Percentiles rank a stretch among this genome's conserved stretches.
Evolutionary conservation across 768 basidiomycete genomes (phyloP).

Genomic region (Tricholoma matsutake): DNA sequence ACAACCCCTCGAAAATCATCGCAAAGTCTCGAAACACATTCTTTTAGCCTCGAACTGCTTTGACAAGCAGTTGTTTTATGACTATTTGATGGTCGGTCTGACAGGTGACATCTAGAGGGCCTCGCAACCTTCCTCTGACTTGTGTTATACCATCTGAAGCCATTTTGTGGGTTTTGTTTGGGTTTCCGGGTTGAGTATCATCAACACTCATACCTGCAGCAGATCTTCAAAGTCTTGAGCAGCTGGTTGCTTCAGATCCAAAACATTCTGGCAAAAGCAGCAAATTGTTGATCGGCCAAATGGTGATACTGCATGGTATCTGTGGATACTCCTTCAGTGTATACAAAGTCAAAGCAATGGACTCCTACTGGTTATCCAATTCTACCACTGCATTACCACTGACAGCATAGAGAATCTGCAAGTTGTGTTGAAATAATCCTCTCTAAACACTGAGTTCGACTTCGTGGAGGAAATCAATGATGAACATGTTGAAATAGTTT

Average conservation of each 20-base stretch:
- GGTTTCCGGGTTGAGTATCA: no score
- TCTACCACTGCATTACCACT: background rate
- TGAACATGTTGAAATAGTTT: background rate
- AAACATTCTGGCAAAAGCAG: conserved; percentile 28
- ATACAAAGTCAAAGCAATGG: background rate
- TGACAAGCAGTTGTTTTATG: no score
- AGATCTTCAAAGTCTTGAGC: conserved; percentile 40
- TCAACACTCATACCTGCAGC: conserved; percentile 24
- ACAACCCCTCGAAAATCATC: no score
- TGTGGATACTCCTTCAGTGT: no score
- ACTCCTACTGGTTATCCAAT: background rate
- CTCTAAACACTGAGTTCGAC: background rate
- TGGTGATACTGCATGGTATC: conserved; percentile 23
- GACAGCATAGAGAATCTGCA: background rate
- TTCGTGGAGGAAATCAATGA: background rate
- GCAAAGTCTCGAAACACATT: no score
- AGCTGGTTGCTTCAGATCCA: conserved; percentile 31
- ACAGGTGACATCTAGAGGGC: no score
- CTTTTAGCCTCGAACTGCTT: no score
- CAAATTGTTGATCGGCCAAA: conserved; percentile 33
- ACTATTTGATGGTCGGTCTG: no score
- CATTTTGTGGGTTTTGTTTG: no score
- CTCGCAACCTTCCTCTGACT: no score
- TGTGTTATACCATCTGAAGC: no score
- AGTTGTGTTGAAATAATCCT: background rate